Percentiles rank a stretch among this genome's conserved stretches.
phyloP scores from a whole-genome alignment of 176 grass and related monocot genomes.

The Juncus effusus region DNA sequence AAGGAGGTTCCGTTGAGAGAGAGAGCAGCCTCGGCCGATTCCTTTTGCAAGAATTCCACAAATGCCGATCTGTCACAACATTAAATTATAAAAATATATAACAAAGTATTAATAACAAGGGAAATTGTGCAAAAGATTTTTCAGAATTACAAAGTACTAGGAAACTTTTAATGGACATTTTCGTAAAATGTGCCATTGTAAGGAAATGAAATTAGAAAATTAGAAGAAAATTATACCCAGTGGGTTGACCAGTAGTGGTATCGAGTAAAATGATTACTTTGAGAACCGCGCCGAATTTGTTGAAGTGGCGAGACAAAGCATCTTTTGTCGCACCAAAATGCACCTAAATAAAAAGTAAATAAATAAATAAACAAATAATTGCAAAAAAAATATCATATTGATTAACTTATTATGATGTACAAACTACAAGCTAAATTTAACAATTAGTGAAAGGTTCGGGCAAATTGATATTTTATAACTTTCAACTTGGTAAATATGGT shows the following conservation, averaged over 20 bases:
- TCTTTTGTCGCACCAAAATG: conserved; percentile 61
- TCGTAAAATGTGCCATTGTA: conserved; percentile 1
- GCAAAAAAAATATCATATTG: no score
- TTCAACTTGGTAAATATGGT: no score
- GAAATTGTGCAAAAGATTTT: not conserved
- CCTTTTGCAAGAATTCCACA: conserved; percentile 84
- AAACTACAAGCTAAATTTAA: no score
- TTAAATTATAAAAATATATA: not conserved
- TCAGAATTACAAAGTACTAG: no score
- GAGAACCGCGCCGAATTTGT: conserved; percentile 78
- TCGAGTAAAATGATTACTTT: conserved; percentile 88
- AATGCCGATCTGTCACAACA: conserved; percentile 54
- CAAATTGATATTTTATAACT: no score
- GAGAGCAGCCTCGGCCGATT: conserved; percentile 75
- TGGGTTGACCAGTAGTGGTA: conserved; percentile 69
- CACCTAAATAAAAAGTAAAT: no score
- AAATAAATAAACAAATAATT: no score
- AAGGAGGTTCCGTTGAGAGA: conserved; percentile 82
- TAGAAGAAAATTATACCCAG: conserved; percentile 52
- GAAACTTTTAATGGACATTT: not conserved
- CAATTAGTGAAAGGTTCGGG: no score
- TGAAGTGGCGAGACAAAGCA: conserved; percentile 86
- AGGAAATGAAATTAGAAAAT: not conserved
- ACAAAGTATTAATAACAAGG: no score
- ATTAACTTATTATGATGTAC: no score